phyloP scores from a whole-genome alignment of 2,329 filamentous ascomycete species.

The Fusarium begoniae region DNA sequence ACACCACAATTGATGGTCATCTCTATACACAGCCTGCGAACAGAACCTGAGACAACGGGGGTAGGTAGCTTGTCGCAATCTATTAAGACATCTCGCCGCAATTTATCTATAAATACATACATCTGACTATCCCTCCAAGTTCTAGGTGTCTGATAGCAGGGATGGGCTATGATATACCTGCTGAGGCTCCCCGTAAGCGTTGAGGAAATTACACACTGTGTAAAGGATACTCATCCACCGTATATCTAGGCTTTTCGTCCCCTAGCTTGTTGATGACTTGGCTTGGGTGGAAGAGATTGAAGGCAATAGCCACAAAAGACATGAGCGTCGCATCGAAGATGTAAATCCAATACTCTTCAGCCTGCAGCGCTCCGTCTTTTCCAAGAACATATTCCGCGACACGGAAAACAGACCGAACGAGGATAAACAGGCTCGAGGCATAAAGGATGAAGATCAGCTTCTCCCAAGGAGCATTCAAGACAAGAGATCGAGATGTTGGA shows the following conservation, averaged over 20 bases:
- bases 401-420: constrained; percentile 53
- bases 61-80: neutral
- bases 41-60: neutral
- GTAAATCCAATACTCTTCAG: constrained; percentile 48
- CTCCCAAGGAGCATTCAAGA: constrained; percentile 43
- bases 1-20: neutral
- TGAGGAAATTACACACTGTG: neutral
- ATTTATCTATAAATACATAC: neutral
- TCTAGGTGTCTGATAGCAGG: rapidly evolving
- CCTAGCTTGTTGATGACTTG: constrained; percentile 18
- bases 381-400: constrained; percentile 53
- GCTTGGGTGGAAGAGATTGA: constrained; percentile 38
- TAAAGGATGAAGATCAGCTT: constrained; percentile 41
- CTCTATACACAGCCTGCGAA: neutral
- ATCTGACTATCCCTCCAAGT: neutral
- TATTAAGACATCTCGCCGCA: neutral
- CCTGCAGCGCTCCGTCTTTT: constrained; percentile 44
- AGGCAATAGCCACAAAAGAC: constrained; percentile 38
- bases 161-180: neutral
- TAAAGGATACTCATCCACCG: neutral
- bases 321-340: constrained; percentile 51
- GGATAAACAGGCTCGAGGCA: constrained; percentile 45
- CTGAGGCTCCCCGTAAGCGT: too few relatives aligned
- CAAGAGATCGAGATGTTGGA: constrained; percentile 21
- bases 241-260: constrained; percentile 10